Base-by-base conservation (phyloP, 2,329 filamentous ascomycete genomes). In the Penicillium olsonii region DNA sequence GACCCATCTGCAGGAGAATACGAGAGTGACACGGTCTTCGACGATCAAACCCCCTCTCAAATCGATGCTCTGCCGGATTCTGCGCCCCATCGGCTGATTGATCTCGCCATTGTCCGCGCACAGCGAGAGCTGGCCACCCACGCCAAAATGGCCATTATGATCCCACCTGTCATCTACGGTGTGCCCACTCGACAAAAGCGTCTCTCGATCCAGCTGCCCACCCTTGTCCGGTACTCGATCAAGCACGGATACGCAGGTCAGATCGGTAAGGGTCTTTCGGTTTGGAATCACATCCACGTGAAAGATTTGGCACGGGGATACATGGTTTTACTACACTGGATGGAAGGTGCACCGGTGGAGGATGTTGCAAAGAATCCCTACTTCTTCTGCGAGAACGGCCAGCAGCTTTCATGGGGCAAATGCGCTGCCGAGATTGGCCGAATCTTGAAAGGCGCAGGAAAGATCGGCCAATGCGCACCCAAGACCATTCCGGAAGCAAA, bases 161-260 rank as follows among this genome's bases (percentile, higher is more conserved):
- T 48, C 14, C 40, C 40, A 0, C 49, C 49, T 2, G 26, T 48
- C 17, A 48, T 52, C 14, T 52, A 52, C 17, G 49, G 77, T 3
- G 74, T 70, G 6, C 77, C 76, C 4, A 72, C 72, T 6, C 68
- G 66, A 9, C 63, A 77, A 54, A 59, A 61, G 4, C 68, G 76
- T 0, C 65, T 78, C 3, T 69, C 74, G 0, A 78, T 79, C 45
- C 76, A 79, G 53, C 58, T 79, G 31, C 77, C 77, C 3, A 76
- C 70, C 4, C 63, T 79, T 46, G 69, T 71, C 4, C 70, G 76
- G 15, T 79, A 75, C 53, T 75, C 76, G 0, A 52, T 79, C 27
- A 78, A 78, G 59, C 70, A 78, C 54, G 75, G 75, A 6, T 78
- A 69, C 44, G 69, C 73, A 0, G 73, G 73, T 2, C 66, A 77